A percentile compares a stretch with the other conserved stretches of the same genome.
Evolutionary conservation across 495 filamentous ascomycete genomes (phyloP).

Genomic region (Jackrogersella multiformis): DNA sequence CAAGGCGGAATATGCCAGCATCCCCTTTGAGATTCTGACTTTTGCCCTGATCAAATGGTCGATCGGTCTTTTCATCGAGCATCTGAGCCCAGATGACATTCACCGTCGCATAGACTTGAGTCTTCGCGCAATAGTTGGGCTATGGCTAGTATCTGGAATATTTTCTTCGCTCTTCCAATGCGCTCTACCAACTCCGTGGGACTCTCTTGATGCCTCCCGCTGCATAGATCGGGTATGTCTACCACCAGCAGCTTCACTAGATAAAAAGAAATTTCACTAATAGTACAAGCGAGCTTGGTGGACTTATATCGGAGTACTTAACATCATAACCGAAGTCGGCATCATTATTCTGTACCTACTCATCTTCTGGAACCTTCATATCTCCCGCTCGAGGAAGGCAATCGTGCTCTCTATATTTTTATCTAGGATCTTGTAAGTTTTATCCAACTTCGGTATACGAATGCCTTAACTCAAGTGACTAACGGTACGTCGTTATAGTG

Average conservation of each 20-base stretch:
- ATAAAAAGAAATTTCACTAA: not conserved
- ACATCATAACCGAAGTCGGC: not conserved
- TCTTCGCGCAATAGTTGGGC: not conserved
- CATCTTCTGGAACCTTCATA: slow-evolving; percentile 3
- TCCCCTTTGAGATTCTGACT: not conserved
- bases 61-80: not conserved
- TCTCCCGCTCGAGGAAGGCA: not conserved
- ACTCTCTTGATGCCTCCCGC: not conserved
- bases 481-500: not conserved
- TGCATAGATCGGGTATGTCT: slow-evolving; percentile 1
- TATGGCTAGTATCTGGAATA: not conserved
- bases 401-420: not conserved
- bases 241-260: not conserved
- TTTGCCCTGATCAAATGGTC: not conserved
- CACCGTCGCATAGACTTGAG: not conserved
- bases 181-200: not conserved
- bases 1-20: slow-evolving; percentile 1
- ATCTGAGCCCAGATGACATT: not conserved
- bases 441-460: not conserved
- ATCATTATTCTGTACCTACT: slow-evolving; percentile 3
- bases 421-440: not conserved
- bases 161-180: slow-evolving; percentile 3
- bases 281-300: slow-evolving; percentile 3
- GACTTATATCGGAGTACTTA: not conserved
- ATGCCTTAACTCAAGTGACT: not conserved